Evolutionary conservation across 1,139 yeast genomes (phyloP).

Genomic region (Pichia kudriavzevii): DNA sequence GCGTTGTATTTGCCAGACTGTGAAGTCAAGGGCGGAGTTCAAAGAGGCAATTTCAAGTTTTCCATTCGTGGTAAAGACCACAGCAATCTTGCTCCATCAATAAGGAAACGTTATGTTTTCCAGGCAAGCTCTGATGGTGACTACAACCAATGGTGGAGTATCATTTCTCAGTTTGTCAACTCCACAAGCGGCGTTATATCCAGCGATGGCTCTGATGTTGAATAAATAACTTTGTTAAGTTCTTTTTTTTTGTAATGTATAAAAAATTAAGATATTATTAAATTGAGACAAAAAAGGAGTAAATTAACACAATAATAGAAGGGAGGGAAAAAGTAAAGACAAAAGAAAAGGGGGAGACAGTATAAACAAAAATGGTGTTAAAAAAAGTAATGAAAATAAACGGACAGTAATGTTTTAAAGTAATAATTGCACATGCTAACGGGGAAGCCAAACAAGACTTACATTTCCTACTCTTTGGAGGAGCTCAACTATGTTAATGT

Average conservation of each 20-base stretch:
- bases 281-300: background rate
- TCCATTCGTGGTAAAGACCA: slow-evolving; percentile 37
- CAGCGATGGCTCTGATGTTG: slow-evolving; percentile 4
- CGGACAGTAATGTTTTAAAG: background rate
- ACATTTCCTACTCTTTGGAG: background rate
- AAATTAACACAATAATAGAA: background rate
- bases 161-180: slow-evolving; percentile 15
- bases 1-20: slow-evolving; percentile 42
- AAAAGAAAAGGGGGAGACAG: background rate
- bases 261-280: background rate
- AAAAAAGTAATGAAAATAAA: background rate
- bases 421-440: too few relatives aligned
- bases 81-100: slow-evolving; percentile 24
- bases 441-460: too few relatives aligned
- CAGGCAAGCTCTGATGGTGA: slow-evolving; percentile 40
- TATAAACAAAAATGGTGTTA: background rate
- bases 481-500: too few relatives aligned
- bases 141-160: slow-evolving; percentile 38
- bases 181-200: too few relatives aligned
- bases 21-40: slow-evolving; percentile 31
- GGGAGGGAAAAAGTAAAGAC: background rate
- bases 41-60: slow-evolving; percentile 35
- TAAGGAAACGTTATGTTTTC: slow-evolving; percentile 36
- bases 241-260: background rate
- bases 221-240: background rate